phyloP scores from a whole-genome alignment of 2,329 filamentous ascomycete species.

The Fusarium poae region DNA sequence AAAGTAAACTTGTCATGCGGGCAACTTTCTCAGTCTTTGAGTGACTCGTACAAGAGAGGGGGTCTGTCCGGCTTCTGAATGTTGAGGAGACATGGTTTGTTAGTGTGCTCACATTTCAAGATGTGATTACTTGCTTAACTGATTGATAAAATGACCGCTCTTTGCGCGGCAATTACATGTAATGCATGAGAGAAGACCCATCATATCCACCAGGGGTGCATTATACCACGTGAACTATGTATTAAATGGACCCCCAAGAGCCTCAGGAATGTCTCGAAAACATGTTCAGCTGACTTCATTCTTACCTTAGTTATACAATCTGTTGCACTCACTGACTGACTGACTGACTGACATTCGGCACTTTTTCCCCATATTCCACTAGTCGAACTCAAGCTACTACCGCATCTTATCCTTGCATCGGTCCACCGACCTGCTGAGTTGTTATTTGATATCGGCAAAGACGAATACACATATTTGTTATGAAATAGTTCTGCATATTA shows the following conservation, averaged over 20 bases:
- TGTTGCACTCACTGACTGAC: neutral
- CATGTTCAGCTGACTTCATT: conserved; percentile 1
- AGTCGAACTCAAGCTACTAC: conserved; percentile 9
- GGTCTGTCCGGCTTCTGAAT: conserved; percentile 8
- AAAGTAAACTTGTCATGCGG: conserved; percentile 21
- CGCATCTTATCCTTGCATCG: neutral
- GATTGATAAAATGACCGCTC: conserved; percentile 6
- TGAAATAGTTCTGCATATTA: too few species aligned
- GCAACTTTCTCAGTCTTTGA: conserved; percentile 10
- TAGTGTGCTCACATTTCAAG: conserved; percentile 12
- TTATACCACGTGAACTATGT: conserved; percentile 29
- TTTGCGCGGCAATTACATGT: conserved; percentile 13
- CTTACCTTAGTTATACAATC: neutral
- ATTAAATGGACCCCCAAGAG: neutral
- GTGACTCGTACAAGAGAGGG: conserved; percentile 20
- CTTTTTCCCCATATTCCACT: conserved; percentile 14
- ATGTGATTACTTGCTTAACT: neutral
- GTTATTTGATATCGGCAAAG: neutral
- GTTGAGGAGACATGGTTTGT: conserved; percentile 25
- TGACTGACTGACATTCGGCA: neutral
- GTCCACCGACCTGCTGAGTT: neutral
- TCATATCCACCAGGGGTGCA: conserved; percentile 10
- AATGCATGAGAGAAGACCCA: conserved; percentile 3
- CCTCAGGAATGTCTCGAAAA: neutral
- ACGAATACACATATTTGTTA: too few species aligned